phyloP scores from a whole-genome alignment of 495 filamentous ascomycete genomes.

The Aspergillus olivimuriae region DNA sequence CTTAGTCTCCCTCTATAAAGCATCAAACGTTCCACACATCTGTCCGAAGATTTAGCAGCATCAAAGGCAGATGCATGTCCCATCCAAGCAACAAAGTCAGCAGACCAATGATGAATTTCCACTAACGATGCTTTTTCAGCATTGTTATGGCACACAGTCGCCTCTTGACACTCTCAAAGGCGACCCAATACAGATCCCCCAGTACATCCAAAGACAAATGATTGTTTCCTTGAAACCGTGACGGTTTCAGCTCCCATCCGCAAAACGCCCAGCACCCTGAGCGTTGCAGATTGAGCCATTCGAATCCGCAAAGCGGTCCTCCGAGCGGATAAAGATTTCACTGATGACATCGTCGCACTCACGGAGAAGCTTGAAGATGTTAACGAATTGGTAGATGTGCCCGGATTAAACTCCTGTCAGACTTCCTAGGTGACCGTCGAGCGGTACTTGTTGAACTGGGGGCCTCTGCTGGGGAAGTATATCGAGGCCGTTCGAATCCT shows the following conservation, averaged over 20 bases:
- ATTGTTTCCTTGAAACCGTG: constrained; percentile 28
- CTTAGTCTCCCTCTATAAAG: too few relatives aligned
- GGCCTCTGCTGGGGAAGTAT: constrained; percentile 20
- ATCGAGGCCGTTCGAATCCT: constrained; percentile 28
- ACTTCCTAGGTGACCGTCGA: constrained; percentile 27
- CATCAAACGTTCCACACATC: too few relatives aligned
- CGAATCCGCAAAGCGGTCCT: constrained; percentile 23
- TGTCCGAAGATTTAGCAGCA: too few relatives aligned
- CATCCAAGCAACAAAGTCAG: constrained; percentile 17
- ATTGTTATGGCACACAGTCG: constrained; percentile 34
- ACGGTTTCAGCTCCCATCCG: constrained; percentile 12
- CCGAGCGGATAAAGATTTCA: constrained; percentile 18
- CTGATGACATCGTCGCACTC: constrained; percentile 20
- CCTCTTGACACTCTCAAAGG: constrained; percentile 27
- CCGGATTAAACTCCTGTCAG: constrained; percentile 25
- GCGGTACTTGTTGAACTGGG: constrained; percentile 29
- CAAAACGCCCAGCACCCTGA: constrained; percentile 9
- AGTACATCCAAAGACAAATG: constrained; percentile 23
- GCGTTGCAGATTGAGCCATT: constrained; percentile 24
- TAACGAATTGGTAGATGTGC: constrained; percentile 25
- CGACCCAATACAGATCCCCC: constrained; percentile 23
- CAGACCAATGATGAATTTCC: constrained; percentile 24
- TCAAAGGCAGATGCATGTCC: constrained; percentile 31
- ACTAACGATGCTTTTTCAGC: constrained; percentile 37
- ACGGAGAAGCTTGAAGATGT: constrained; percentile 19